These are phyloP conservation scores for Solanum hybrid DNA, from an alignment of 305 asterid species.

Conservation along the genomic window DNA sequence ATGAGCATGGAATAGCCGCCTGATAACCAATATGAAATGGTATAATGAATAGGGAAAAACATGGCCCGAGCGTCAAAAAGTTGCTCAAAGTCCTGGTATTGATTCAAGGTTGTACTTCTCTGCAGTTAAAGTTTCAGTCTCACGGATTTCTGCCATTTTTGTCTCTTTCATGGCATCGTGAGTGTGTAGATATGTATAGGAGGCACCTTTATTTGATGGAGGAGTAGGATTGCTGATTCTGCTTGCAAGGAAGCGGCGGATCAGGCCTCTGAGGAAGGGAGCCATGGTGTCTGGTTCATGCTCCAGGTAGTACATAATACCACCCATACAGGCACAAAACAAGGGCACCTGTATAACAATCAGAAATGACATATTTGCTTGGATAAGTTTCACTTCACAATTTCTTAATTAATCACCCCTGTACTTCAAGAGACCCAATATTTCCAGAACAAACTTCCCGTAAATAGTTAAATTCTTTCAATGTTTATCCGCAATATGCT, in stretches of 20 bases:
- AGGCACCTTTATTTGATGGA: conserved; percentile 53
- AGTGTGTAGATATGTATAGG: conserved; percentile 65
- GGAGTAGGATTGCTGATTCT: conserved; percentile 79
- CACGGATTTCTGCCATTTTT: conserved; percentile 37
- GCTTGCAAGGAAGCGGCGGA: conserved; percentile 95
- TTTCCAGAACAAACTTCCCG: not conserved
- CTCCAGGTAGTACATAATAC: conserved; percentile 93
- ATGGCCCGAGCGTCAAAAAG: conserved; percentile 10
- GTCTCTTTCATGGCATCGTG: conserved; percentile 74
- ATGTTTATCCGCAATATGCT: not conserved
- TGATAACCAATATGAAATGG: conserved; percentile 16
- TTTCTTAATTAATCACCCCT: not conserved
- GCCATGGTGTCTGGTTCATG: conserved; percentile 98
- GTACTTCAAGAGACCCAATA: not conserved
- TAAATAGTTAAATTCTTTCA: not conserved
- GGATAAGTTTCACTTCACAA: not conserved
- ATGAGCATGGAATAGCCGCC: not conserved
- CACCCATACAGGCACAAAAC: conserved; percentile 95
- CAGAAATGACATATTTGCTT: not conserved
- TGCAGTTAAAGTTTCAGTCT: conserved; percentile 39
- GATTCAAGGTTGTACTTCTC: conserved; percentile 90
- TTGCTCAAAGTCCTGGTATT: conserved; percentile 83
- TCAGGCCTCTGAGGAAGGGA: conserved; percentile 80
- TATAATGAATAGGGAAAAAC: conserved; percentile 4
- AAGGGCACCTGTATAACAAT: conserved; percentile 53